phyloP scores from a whole-genome alignment of 192 early-diverging fungal species.

The Mortierella alpina region DNA sequence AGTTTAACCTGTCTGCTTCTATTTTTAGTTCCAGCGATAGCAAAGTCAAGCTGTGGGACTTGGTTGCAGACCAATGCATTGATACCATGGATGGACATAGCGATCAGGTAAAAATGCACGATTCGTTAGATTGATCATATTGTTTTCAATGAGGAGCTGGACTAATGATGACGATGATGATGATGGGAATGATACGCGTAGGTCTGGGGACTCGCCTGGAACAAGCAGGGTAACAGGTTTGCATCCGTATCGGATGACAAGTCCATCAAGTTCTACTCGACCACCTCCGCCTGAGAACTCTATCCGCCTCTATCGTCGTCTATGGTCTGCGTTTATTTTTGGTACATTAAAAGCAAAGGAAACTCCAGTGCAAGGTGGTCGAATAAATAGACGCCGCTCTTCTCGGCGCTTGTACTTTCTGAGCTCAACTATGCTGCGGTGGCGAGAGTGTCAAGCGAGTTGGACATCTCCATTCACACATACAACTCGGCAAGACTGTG shows the following conservation, averaged over 20 bases:
- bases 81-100: slow-evolving; percentile 83
- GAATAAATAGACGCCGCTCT: no score
- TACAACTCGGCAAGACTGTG: no score
- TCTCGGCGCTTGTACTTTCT: no score
- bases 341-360: no score
- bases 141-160: background rate
- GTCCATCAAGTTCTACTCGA: slow-evolving; percentile 61
- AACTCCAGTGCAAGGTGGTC: no score
- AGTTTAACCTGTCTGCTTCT: background rate
- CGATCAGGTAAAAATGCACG: slow-evolving; percentile 69
- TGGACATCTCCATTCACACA: no score
- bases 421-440: no score
- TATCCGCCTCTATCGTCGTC: no score
- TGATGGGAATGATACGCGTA: slow-evolving; percentile 17
- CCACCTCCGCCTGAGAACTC: slow-evolving; percentile 35
- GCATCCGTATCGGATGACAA: slow-evolving; percentile 81
- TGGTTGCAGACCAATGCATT: slow-evolving; percentile 73
- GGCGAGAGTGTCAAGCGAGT: no score
- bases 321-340: background rate
- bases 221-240: slow-evolving; percentile 78
- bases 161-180: slow-evolving; percentile 22
- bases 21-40: slow-evolving; percentile 71
- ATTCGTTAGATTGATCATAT: background rate
- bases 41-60: slow-evolving; percentile 87
- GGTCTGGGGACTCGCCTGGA: slow-evolving; percentile 89